phyloP scores from a whole-genome alignment of 139 green algal species.

The Chlamydomonas applanata region DNA sequence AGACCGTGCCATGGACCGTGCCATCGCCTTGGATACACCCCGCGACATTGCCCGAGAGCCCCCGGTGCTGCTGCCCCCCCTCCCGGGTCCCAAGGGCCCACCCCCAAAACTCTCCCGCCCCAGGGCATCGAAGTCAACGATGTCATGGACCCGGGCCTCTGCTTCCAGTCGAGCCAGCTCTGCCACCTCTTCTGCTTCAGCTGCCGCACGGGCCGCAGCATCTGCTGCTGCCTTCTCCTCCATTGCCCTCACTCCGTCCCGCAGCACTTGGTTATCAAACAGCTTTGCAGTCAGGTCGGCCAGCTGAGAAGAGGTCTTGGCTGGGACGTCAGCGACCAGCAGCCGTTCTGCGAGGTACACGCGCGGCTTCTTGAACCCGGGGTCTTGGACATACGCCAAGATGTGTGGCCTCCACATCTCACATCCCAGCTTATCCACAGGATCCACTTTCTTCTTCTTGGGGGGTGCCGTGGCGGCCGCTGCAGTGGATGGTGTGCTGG shows the following conservation, averaged over 20 bases:
- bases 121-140: too few relatives aligned
- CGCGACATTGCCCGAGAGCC: too few relatives aligned
- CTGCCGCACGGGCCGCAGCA: not conserved
- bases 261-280: slow-evolving; percentile 16
- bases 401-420: slow-evolving; percentile 36
- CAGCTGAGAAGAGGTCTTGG: slow-evolving; percentile 16
- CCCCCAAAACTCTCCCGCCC: too few relatives aligned
- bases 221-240: slow-evolving; percentile 7
- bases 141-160: too few relatives aligned
- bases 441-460: not conserved
- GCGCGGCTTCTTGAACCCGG: not conserved
- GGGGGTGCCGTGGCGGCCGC: not conserved
- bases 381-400: slow-evolving; percentile 30
- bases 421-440: not conserved
- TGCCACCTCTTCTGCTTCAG: not conserved
- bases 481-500: not conserved
- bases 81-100: too few relatives aligned
- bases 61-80: too few relatives aligned
- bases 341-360: slow-evolving; percentile 24
- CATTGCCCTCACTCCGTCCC: slow-evolving; percentile 1
- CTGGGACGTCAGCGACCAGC: slow-evolving; percentile 26
- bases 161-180: slow-evolving; percentile 5
- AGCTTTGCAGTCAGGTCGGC: slow-evolving; percentile 18
- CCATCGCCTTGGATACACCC: not conserved
- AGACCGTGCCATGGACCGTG: slow-evolving; percentile 1